These are phyloP conservation scores for Ustilago tritici DNA, from an alignment of 1,284 basidiomycete species.

Conservation along the genomic window DNA sequence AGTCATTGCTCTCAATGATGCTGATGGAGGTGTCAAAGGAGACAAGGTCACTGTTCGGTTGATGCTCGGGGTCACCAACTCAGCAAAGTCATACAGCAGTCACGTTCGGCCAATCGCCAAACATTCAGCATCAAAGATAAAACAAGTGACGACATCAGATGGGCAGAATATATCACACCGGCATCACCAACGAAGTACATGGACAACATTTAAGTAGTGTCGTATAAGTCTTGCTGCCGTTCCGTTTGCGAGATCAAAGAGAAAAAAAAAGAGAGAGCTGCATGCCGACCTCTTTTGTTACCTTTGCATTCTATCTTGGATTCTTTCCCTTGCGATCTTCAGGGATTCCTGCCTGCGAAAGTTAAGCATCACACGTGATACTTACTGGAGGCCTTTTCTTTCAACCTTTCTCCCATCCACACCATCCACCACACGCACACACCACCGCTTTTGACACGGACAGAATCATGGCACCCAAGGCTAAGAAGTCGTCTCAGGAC, in stretches of 20 bases:
- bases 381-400: slow-evolving; percentile 53
- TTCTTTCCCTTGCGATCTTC: slow-evolving; percentile 9
- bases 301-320: slow-evolving; percentile 20
- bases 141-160: background rate
- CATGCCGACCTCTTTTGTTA: slow-evolving; percentile 34
- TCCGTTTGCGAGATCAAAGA: background rate
- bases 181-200: background rate
- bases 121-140: background rate
- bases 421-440: background rate
- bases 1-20: background rate
- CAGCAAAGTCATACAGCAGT: background rate
- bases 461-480: slow-evolving; percentile 88
- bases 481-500: slow-evolving; percentile 79
- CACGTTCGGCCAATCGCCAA: background rate
- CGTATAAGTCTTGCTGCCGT: background rate
- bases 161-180: background rate
- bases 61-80: background rate
- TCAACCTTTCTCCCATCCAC: slow-evolving; percentile 17
- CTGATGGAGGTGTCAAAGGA: background rate
- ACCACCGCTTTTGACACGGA: slow-evolving; percentile 10
- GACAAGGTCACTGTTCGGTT: background rate
- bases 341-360: slow-evolving; percentile 55
- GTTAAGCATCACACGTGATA: slow-evolving; percentile 58
- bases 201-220: background rate
- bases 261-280: slow-evolving; percentile 19